These are phyloP conservation scores for Orobanche coerulescens DNA, from an alignment of 257 asterid genomes.

Conservation along the genomic window DNA sequence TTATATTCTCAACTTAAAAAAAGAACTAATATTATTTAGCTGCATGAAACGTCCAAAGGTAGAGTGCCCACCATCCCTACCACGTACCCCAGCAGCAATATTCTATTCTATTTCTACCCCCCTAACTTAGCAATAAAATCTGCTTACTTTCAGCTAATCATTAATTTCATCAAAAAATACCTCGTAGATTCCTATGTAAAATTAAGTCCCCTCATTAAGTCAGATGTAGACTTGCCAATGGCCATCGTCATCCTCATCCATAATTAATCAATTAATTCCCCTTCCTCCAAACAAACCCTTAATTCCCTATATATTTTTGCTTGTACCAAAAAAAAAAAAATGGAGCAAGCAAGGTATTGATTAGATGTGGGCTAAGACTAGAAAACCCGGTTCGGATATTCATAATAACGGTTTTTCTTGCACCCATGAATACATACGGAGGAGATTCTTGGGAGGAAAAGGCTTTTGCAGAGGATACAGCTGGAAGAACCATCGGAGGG, in stretches of 20 bases:
- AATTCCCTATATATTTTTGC: neutral
- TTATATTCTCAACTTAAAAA: too few species aligned
- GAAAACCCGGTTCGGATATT: slow-evolving; percentile 34
- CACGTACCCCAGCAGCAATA: too few species aligned
- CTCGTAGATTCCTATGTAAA: slow-evolving; percentile 24
- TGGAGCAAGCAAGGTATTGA: slow-evolving; percentile 66
- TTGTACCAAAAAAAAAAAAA: neutral
- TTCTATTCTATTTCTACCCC: too few species aligned
- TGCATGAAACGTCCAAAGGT: slow-evolving; percentile 57
- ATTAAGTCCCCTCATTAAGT: slow-evolving; percentile 23
- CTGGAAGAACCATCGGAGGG: slow-evolving; percentile 62
- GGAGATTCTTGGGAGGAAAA: slow-evolving; percentile 94
- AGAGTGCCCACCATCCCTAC: slow-evolving; percentile 49
- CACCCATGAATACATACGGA: slow-evolving; percentile 24
- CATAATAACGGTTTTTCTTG: neutral
- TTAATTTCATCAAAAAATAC: slow-evolving; percentile 22
- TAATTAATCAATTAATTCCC: slow-evolving; percentile 7
- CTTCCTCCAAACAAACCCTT: neutral
- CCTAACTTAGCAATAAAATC: slow-evolving; percentile 28
- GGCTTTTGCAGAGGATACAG: slow-evolving; percentile 90
- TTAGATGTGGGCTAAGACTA: slow-evolving; percentile 54
- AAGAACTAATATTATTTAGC: slow-evolving; percentile 39
- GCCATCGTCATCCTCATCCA: neutral
- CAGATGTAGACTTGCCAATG: slow-evolving; percentile 27
- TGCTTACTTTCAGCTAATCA: slow-evolving; percentile 26